These are phyloP conservation scores for Boletus tomentosulus DNA, from an alignment of 768 basidiomycete species.

Conservation along the genomic window DNA sequence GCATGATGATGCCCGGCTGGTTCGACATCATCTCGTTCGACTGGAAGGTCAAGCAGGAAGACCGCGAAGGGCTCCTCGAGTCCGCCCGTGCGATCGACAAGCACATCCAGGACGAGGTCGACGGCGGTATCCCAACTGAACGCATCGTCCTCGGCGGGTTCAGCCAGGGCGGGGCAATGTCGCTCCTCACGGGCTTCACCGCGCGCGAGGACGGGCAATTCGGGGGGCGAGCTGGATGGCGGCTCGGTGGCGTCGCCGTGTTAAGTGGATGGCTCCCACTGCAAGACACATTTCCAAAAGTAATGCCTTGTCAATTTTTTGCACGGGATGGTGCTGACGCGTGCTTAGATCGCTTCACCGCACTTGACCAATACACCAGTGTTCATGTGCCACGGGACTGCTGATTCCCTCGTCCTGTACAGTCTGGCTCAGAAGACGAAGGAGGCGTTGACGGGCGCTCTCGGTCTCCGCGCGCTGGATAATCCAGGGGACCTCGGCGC, in stretches of 20 bases:
- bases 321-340: neutral
- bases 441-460: neutral
- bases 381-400: neutral
- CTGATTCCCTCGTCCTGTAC: neutral
- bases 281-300: neutral
- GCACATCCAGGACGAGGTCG: neutral
- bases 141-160: neutral
- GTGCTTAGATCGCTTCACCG: neutral
- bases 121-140: neutral
- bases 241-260: neutral
- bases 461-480: neutral
- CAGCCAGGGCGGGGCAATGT: neutral
- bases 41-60: neutral
- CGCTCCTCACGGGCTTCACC: neutral
- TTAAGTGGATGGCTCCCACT: neutral
- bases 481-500: neutral
- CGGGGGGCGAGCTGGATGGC: neutral
- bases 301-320: neutral
- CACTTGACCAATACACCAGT: neutral
- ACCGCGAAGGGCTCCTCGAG: neutral
- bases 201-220: neutral
- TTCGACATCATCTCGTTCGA: neutral
- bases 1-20: neutral
- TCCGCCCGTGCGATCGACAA: neutral
- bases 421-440: neutral